Conservation (phyloP, 2,329 filamentous ascomycete species). For the Fusarium secorum region DNA sequence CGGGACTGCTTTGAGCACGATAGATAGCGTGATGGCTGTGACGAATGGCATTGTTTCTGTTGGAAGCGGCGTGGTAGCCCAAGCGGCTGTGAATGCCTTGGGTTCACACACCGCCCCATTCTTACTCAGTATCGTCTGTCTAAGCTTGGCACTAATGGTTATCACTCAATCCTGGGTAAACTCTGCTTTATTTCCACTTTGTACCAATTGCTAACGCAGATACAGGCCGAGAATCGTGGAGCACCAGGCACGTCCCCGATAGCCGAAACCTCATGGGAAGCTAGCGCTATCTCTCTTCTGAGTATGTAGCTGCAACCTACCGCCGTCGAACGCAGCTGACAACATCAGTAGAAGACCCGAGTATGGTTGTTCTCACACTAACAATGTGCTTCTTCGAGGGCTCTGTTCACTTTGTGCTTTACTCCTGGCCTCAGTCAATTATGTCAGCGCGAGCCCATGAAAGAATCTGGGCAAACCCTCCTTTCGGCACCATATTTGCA, state of each 20-base stretch:
- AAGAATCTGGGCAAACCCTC: neutral
- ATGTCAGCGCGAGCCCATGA: neutral
- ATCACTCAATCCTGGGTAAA: neutral
- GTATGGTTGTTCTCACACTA: fast-evolving
- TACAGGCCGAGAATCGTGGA: neutral
- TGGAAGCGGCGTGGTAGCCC: neutral
- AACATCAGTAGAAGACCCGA: neutral
- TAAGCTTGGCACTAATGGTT: neutral
- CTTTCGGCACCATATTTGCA: neutral
- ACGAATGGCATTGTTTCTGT: neutral
- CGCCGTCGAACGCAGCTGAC: neutral
- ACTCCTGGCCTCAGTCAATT: neutral
- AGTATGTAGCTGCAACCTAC: fast-evolving
- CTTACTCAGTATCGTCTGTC: neutral
- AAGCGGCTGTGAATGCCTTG: neutral
- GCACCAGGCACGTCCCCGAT: fast-evolving
- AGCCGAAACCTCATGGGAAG: neutral
- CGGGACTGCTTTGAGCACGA: neutral
- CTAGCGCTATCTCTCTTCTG: fast-evolving
- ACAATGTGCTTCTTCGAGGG: neutral
- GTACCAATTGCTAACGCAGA: fast-evolving
- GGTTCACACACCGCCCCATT: neutral
- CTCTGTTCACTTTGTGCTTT: neutral
- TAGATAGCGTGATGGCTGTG: neutral
- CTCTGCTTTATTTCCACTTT: fast-evolving